Evolutionary conservation across 2,329 filamentous ascomycete genomes (phyloP).

Genomic region (Gnomoniopsis smithogilvyi): DNA sequence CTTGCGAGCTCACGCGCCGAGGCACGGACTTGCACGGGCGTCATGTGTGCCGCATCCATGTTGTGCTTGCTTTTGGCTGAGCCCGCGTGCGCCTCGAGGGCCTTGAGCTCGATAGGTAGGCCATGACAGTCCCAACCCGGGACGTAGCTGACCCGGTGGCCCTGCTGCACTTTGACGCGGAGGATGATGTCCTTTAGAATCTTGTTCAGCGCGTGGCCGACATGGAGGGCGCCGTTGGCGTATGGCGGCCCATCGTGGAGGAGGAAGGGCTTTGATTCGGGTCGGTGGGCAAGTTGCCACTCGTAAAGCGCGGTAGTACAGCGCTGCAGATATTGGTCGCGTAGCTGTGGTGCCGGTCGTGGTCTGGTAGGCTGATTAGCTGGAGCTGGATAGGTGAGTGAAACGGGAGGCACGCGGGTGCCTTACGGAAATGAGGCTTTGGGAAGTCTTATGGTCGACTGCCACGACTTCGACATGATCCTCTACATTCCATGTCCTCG

Average conservation of each 20-base stretch:
- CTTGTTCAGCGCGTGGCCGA: slow-evolving; percentile 95
- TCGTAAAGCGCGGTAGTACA: slow-evolving; percentile 85
- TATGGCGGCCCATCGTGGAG: slow-evolving; percentile 97
- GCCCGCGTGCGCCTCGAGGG: slow-evolving; percentile 57
- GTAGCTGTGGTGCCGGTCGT: slow-evolving; percentile 47
- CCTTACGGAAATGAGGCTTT: slow-evolving; percentile 69
- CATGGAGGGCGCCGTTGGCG: slow-evolving; percentile 87
- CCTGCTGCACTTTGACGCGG: slow-evolving; percentile 75
- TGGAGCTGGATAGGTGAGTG: not conserved
- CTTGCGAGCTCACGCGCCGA: slow-evolving; percentile 64
- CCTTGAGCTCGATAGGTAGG: slow-evolving; percentile 94
- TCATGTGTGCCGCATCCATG: slow-evolving; percentile 35
- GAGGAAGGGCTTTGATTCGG: slow-evolving; percentile 61
- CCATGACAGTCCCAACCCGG: slow-evolving; percentile 99
- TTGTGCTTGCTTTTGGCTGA: slow-evolving; percentile 19
- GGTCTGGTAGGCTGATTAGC: slow-evolving; percentile 36
- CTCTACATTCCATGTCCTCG: slow-evolving; percentile 8
- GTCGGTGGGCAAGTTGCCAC: slow-evolving; percentile 69
- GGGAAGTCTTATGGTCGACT: slow-evolving; percentile 71
- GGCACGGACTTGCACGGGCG: slow-evolving; percentile 57
- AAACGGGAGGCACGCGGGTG: slow-evolving; percentile 3
- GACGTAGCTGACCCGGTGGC: slow-evolving; percentile 71
- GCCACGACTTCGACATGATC: slow-evolving; percentile 60
- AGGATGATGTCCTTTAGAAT: slow-evolving; percentile 93
- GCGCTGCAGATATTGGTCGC: slow-evolving; percentile 63